These are phyloP conservation scores for Kwoniella shivajii DNA, from an alignment of 1,284 basidiomycete species.

Conservation along the genomic window DNA sequence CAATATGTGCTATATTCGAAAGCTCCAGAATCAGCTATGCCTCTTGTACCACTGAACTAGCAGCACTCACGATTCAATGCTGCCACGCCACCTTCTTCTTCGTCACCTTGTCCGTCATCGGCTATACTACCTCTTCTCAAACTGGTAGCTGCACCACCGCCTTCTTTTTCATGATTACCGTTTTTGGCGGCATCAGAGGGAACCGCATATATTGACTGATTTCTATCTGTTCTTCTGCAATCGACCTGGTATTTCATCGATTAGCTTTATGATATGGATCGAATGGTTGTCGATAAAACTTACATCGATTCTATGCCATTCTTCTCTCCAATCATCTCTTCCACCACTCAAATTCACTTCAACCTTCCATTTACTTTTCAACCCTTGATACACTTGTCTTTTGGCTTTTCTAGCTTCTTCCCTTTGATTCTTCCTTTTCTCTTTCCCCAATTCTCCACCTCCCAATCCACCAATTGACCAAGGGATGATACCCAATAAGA, in stretches of 20 bases:
- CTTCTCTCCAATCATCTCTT: constrained; percentile 51
- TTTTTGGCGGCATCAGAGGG: constrained; percentile 41
- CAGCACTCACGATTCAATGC: constrained; percentile 64
- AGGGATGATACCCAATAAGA: constrained; percentile 77
- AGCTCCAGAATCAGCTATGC: constrained; percentile 1
- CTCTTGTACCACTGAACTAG: neutral
- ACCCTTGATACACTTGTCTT: constrained; percentile 66
- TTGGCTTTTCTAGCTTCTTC: constrained; percentile 65
- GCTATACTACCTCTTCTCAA: constrained; percentile 1
- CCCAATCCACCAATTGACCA: constrained; percentile 66
- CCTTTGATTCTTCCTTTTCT: constrained; percentile 46
- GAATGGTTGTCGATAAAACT: constrained; percentile 19
- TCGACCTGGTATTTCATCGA: constrained; percentile 68
- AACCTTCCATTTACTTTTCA: constrained; percentile 73
- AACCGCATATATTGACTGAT: constrained; percentile 78
- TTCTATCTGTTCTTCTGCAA: constrained; percentile 93
- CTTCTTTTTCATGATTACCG: constrained; percentile 47
- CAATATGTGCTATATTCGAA: constrained; percentile 44
- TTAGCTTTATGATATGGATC: neutral
- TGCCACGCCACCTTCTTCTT: constrained; percentile 75
- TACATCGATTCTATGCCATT: constrained; percentile 56
- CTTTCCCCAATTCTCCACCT: constrained; percentile 27
- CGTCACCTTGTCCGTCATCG: constrained; percentile 50
- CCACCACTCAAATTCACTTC: constrained; percentile 39
- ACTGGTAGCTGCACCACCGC: constrained; percentile 26